These are phyloP conservation scores for Extremus antarcticus DNA, from an alignment of 495 filamentous ascomycete genomes.

Conservation along the genomic window DNA sequence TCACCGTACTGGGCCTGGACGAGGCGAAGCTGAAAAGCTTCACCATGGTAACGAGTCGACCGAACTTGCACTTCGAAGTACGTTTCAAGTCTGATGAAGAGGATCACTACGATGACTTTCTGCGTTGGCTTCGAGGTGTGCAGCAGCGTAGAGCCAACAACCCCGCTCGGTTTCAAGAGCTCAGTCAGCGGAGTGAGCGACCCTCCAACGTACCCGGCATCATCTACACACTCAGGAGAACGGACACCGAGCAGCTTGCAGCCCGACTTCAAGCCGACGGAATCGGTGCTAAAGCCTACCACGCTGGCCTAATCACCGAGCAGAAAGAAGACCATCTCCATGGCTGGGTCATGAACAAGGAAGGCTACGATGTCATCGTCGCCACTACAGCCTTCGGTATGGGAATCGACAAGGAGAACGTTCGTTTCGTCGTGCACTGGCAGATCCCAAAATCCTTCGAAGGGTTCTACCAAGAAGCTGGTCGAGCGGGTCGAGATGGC, in stretches of 20 bases:
- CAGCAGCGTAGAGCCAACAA: slow-evolving; percentile 50
- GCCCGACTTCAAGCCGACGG: slow-evolving; percentile 46
- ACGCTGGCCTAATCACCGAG: slow-evolving; percentile 51
- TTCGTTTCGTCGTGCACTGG: slow-evolving; percentile 92
- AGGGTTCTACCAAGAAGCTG: slow-evolving; percentile 91
- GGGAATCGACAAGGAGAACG: slow-evolving; percentile 92
- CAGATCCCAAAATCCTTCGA: slow-evolving; percentile 84
- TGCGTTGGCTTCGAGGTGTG: slow-evolving; percentile 61
- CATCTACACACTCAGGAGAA: slow-evolving; percentile 74
- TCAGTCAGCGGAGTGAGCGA: slow-evolving; percentile 40
- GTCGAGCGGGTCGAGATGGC: slow-evolving; percentile 80
- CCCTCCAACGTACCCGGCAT: slow-evolving; percentile 65
- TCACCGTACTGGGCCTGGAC: slow-evolving; percentile 59
- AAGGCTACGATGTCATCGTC: slow-evolving; percentile 78
- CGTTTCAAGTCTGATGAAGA: slow-evolving; percentile 68
- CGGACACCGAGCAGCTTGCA: slow-evolving; percentile 66
- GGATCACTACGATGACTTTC: slow-evolving; percentile 56
- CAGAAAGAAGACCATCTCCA: slow-evolving; percentile 53
- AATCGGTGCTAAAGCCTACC: slow-evolving; percentile 61
- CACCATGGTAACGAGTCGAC: slow-evolving; percentile 65
- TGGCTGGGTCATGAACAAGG: slow-evolving; percentile 64
- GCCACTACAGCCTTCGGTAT: slow-evolving; percentile 95
- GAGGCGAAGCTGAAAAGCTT: slow-evolving; percentile 54
- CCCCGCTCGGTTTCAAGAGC: slow-evolving; percentile 37
- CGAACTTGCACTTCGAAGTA: slow-evolving; percentile 87